Conservation (phyloP, 441 rosid genomes). For the Syzygium syzygioides region DNA sequence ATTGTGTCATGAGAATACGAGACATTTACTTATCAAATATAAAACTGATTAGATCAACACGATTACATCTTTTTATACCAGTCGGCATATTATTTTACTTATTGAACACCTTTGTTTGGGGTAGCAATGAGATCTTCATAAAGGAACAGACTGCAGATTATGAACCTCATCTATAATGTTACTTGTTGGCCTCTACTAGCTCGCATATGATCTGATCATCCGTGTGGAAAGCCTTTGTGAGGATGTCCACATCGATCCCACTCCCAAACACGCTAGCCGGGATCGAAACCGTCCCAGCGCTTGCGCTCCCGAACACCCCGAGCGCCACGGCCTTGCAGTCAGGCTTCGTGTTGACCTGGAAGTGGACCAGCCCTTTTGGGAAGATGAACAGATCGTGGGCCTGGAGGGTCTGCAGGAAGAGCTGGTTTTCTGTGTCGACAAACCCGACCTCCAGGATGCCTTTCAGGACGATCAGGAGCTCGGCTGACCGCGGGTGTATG, state of each 20-base stretch:
- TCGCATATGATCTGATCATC: conserved; percentile 10
- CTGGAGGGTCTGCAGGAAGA: conserved; percentile 12
- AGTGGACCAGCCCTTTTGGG: conserved; percentile 26
- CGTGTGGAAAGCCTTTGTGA: conserved; percentile 10
- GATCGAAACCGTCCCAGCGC: conserved; percentile 13
- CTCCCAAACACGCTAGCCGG: conserved; percentile 8
- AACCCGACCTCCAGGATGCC: conserved; percentile 12
- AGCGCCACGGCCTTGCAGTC: conserved; percentile 2
- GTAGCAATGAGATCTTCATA: not conserved
- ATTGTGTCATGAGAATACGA: not conserved
- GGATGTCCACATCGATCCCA: conserved; percentile 7
- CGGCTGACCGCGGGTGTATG: conserved; percentile 6
- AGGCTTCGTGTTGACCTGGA: conserved; percentile 3
- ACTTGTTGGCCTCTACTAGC: conserved; percentile 18
- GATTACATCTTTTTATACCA: not conserved
- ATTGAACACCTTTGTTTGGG: not conserved
- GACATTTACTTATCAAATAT: not conserved
- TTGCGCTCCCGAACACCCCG: conserved; percentile 11
- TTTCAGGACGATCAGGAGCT: not conserved
- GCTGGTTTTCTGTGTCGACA: conserved; percentile 3
- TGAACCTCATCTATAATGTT: conserved; percentile 16
- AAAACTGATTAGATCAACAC: not conserved
- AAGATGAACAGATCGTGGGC: conserved; percentile 17
- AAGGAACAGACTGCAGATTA: conserved; percentile 23
- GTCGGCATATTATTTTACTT: not conserved